phyloP scores from a whole-genome alignment of 768 basidiomycete genomes.

The Russula brevipes region DNA sequence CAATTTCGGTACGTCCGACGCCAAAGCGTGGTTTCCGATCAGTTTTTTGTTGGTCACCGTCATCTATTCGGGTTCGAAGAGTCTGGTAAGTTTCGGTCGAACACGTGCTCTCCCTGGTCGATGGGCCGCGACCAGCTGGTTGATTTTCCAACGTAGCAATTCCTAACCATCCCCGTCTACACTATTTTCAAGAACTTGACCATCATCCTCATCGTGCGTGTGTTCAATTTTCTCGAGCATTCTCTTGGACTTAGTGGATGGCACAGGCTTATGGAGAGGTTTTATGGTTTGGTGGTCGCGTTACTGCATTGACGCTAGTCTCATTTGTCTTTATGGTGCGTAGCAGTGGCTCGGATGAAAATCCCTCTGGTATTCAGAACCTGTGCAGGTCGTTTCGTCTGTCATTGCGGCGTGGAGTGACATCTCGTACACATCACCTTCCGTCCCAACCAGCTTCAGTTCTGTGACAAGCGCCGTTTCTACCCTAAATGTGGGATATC shows the following conservation, averaged over 20 bases:
- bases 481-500: constrained; percentile 74
- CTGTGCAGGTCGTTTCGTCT: constrained; percentile 75
- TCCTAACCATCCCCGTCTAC: constrained; percentile 92
- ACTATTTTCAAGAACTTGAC: constrained; percentile 99
- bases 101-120: not conserved
- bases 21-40: constrained; percentile 92
- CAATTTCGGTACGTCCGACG: constrained; percentile 74
- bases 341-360: not conserved
- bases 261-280: constrained; percentile 93
- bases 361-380: not conserved
- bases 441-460: constrained; percentile 29
- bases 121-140: not conserved
- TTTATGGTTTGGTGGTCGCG: constrained; percentile 88
- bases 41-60: constrained; percentile 87
- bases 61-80: constrained; percentile 98
- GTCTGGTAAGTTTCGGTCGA: constrained; percentile 58
- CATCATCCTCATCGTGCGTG: constrained; percentile 91
- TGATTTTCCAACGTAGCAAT: constrained; percentile 60
- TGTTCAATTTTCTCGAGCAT: constrained; percentile 1
- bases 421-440: constrained; percentile 34
- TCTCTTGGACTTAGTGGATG: not conserved
- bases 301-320: constrained; percentile 81
- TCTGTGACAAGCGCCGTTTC: constrained; percentile 44
- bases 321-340: constrained; percentile 90
- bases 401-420: constrained; percentile 95